A percentile compares a stretch with the other conserved stretches of the same genome.
phyloP scores from a whole-genome alignment of 1,284 basidiomycete genomes.

The Irpex sp. region DNA sequence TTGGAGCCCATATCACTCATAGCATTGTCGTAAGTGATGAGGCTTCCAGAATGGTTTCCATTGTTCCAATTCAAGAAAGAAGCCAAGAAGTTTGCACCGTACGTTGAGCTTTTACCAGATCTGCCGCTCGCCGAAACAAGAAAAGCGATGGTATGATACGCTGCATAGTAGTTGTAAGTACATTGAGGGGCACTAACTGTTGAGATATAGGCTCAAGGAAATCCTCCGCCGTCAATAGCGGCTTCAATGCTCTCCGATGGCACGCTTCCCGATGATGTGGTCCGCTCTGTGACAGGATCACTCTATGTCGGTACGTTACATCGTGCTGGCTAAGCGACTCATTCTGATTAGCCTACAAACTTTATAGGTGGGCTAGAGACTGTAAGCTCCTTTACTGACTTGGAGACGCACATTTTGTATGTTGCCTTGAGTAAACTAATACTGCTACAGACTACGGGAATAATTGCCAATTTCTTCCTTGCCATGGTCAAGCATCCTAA shows the following conservation, averaged over 20 bases:
- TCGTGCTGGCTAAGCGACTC: not conserved
- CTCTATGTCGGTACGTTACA: slow-evolving; percentile 14
- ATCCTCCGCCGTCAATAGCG: not conserved
- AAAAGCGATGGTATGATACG: not conserved
- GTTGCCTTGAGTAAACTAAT: too few species aligned
- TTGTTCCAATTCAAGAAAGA: not conserved
- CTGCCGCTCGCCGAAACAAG: not conserved
- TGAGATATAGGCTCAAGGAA: not conserved
- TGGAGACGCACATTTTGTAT: not conserved
- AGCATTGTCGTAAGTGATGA: not conserved
- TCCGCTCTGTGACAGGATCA: slow-evolving; percentile 13
- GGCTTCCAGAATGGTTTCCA: not conserved
- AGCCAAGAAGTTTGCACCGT: not conserved
- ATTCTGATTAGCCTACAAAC: not conserved
- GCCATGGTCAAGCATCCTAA: slow-evolving; percentile 31
- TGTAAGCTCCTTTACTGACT: slow-evolving; percentile 6
- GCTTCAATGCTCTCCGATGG: not conserved
- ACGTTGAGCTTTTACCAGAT: not conserved
- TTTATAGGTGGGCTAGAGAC: slow-evolving; percentile 8
- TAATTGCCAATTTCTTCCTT: slow-evolving; percentile 18
- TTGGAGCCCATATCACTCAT: not conserved
- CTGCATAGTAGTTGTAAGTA: not conserved
- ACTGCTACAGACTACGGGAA: slow-evolving; percentile 14
- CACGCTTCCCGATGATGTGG: slow-evolving; percentile 7
- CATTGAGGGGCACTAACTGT: not conserved